phyloP scores from a whole-genome alignment of 768 basidiomycete genomes.

The Cyclocybe aegerita region DNA sequence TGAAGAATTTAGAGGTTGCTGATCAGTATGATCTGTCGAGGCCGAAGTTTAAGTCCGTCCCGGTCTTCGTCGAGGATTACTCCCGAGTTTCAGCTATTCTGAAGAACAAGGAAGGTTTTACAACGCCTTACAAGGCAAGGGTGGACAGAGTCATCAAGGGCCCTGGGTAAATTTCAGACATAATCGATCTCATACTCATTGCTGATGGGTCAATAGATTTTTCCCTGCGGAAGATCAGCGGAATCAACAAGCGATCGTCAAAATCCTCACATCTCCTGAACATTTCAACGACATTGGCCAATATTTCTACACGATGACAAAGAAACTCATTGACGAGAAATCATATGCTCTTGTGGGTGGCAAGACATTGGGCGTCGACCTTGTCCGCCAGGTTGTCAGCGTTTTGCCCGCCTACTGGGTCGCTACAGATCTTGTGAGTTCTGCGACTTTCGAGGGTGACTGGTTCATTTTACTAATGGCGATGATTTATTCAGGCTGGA shows the following conservation, averaged over 20 bases:
- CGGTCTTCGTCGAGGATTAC: conserved; percentile 43
- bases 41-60: conserved; percentile 33
- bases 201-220: conserved; percentile 46
- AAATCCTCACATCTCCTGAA: conserved; percentile 48
- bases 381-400: conserved; percentile 69
- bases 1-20: conserved; percentile 53
- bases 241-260: conserved; percentile 47
- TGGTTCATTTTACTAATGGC: conserved; percentile 1
- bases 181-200: neutral
- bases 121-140: conserved; percentile 46
- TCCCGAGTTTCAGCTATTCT: conserved; percentile 53
- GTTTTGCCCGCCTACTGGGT: conserved; percentile 69
- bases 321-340: conserved; percentile 49
- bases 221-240: conserved; percentile 57
- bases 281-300: conserved; percentile 47
- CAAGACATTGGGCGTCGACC: conserved; percentile 54
- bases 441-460: neutral
- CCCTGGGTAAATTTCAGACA: conserved; percentile 46
- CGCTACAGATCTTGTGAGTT: conserved; percentile 63
- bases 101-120: conserved; percentile 43
- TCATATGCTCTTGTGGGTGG: conserved; percentile 61
- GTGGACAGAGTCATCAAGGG: conserved; percentile 56
- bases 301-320: conserved; percentile 69
- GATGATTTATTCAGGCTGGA: conserved; percentile 50
- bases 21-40: conserved; percentile 56